Evolutionary conservation across 805 yeast species (phyloP), one percentile per base, ranked within the genome.

Genomic region (Metschnikowia dekortorum): DNA sequence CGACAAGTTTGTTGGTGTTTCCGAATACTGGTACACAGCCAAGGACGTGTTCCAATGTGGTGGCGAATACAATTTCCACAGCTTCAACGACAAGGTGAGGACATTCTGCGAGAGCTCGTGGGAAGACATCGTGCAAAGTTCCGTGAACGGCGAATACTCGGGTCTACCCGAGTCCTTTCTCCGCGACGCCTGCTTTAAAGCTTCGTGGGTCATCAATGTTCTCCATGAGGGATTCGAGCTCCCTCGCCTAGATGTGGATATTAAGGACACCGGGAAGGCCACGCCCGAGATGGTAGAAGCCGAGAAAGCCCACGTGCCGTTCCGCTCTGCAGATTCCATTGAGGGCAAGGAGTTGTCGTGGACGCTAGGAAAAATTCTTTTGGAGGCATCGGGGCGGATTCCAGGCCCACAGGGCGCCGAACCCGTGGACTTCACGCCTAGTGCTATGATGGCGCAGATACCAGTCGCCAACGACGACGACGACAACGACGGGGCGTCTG

Each of bases 11-110:
- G 86, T 94, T 30, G 99, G 99, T 0, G 85, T 92, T 22, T 88
- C 96, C 7, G 99, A 94, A 67, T 94, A 89, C 70, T 94, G 98
- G 97, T 92, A 94, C 64, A 89, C 97, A 0, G 91, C 97, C 3
- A 87, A 90, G 61, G 98, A 92, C 62, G 81, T 92, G 4, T 91
- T 91, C 65, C 82, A 85, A 37, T 78, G 89, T 71, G 92, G 96
- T 2, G 98, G 97, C 11, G 89, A 83, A 49, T 91, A 91, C 65
- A 88, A 88, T 61, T 92, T 83, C 62, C 75, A 79, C 35, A 71
- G 76, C 37, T 89, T 87, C 61, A 85, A 82, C 62, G 79, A 73
- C 34, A 78, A 80, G 47, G 87, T 90, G 3, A 78, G 79, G 53
- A 76, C 77, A 32, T 90, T 84, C 60, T 94, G 99, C 71, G 84